Conservation (phyloP, 2,329 filamentous ascomycete species). For the Penicillium hordei region DNA sequence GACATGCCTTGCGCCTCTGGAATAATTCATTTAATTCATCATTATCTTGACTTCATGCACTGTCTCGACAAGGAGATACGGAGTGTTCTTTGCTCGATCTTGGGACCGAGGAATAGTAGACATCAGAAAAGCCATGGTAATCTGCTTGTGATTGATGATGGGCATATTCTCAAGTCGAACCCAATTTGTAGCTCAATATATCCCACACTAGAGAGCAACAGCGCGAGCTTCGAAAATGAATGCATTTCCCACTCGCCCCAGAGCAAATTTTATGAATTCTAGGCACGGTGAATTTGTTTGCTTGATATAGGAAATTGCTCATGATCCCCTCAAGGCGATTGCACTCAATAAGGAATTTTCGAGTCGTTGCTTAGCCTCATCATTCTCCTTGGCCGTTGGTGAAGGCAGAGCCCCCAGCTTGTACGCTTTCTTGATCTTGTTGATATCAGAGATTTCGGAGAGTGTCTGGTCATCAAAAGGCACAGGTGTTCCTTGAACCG, state of each 20-base stretch:
- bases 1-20: not conserved
- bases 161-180: not conserved
- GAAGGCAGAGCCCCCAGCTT: constrained; percentile 68
- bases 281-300: not conserved
- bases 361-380: constrained; percentile 40
- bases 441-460: constrained; percentile 59
- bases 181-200: not conserved
- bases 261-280: not conserved
- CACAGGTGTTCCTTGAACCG: constrained; percentile 62
- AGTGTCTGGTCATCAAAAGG: constrained; percentile 66
- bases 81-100: not conserved
- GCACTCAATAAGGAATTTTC: constrained; percentile 70
- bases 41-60: not conserved
- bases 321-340: constrained; percentile 71
- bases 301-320: constrained; percentile 19
- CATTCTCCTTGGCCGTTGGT: constrained; percentile 24
- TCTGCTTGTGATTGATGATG: not conserved
- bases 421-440: constrained; percentile 78
- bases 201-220: not conserved
- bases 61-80: not conserved
- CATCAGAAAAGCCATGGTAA: not conserved
- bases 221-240: not conserved
- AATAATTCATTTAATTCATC: constrained; percentile 2
- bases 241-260: not conserved
- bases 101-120: not conserved